Evolutionary conservation across 2,329 filamentous ascomycete species (phyloP), one percentile per base, ranked within the genome.

Genomic region (Aspergillus sclerotialis): DNA sequence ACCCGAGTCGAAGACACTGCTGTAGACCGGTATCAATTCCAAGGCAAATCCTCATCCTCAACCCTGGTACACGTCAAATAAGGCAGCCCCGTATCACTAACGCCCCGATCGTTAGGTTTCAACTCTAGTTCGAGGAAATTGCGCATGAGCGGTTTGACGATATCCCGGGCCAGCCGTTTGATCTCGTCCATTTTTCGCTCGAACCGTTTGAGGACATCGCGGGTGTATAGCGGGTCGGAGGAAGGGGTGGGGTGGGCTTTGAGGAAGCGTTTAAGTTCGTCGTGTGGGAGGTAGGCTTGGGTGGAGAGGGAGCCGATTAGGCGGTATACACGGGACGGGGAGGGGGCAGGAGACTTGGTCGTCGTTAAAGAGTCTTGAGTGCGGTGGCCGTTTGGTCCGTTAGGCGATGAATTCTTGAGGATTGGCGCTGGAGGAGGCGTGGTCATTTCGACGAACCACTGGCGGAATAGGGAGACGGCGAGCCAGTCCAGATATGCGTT

Each of bases 371-470:
- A 46, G 33, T 34, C 44, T 11, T 40, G 34, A 31, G 36, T 30
- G 33, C 40, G 32, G 15, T 40, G 37, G 32, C 18, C 40, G 37
- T 11, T 35, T 39, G 19, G 33, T 37, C 13, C 42, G 21, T 38
- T 46, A 4, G 39, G 31, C 7, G 49, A 35, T 0, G 53, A 36
- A 23, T 56, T 61, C 43, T 66, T 61, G 46, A 67, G 43, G 41
- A 70, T 61, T 2, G 73, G 68, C 0, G 71, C 61, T 0, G 78
- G 77, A 3, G 81, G 74, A 0, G 86, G 82, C 2, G 84, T 82
- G 4, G 85, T 94, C 58, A 88, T 90, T 50, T 95, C 89, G 4
- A 87, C 86, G 5, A 95, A 71, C 88, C 89, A 95, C 60, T 94
- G 87, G 3, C 90, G 76, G 64, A 95, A 96, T 9, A 94, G 69